phyloP scores from a whole-genome alignment of 345 rosid genomes.

The Eutrema japonicum region DNA sequence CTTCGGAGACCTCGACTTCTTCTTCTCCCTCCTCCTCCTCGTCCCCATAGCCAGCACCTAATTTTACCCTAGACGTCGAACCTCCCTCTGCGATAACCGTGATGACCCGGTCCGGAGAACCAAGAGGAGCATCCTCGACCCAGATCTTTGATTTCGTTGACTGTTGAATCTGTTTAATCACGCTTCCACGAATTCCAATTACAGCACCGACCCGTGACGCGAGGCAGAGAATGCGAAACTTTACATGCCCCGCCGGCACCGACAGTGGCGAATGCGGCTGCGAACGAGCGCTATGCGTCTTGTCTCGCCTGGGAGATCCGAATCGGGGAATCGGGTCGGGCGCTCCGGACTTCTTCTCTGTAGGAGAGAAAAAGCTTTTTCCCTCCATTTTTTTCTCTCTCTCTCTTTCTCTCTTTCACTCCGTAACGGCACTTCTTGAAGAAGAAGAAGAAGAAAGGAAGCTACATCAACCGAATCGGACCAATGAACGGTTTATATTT shows the following conservation, averaged over 20 bases:
- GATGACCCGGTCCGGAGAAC: conserved; percentile 55
- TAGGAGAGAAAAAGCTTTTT: conserved; percentile 41
- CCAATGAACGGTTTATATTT: not conserved
- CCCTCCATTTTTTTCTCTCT: conserved; percentile 11
- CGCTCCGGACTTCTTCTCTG: conserved; percentile 32
- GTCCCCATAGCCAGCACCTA: conserved; percentile 15
- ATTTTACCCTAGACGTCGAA: conserved; percentile 25
- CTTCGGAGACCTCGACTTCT: conserved; percentile 57
- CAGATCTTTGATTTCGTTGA: conserved; percentile 62
- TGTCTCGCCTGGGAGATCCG: no score
- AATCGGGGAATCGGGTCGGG: no score
- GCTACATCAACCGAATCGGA: conserved; percentile 2
- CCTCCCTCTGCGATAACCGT: conserved; percentile 46
- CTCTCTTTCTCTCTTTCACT: not conserved
- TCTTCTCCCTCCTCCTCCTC: conserved; percentile 6
- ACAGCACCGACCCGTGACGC: conserved; percentile 59
- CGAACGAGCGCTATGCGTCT: conserved; percentile 5
- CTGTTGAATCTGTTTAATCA: conserved; percentile 62
- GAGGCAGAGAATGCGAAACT: conserved; percentile 67
- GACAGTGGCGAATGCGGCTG: conserved; percentile 38
- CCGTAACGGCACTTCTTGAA: conserved; percentile 2
- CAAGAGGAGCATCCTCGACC: conserved; percentile 54
- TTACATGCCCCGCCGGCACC: conserved; percentile 49
- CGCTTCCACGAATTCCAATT: conserved; percentile 60
- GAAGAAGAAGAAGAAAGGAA: not conserved